Conservation (phyloP, 2,329 filamentous ascomycete species). For the Thelonectria discophora region DNA sequence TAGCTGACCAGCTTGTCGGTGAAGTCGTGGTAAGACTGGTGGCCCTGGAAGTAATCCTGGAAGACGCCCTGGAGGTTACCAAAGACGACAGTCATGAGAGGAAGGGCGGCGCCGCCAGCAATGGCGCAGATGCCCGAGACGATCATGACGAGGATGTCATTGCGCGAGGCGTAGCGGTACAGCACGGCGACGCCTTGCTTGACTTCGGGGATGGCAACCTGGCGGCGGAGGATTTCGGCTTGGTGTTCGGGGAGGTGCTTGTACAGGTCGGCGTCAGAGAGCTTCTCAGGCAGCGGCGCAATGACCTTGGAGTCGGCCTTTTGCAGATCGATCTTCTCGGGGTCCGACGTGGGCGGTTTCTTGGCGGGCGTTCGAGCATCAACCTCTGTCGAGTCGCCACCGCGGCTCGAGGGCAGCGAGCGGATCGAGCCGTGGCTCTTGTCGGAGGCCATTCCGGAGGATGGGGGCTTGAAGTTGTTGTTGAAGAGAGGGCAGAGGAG, state of each 20-base stretch:
- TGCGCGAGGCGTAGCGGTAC: conserved; percentile 74
- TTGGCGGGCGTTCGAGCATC: conserved; percentile 30
- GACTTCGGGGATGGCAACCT: conserved; percentile 71
- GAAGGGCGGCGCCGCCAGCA: conserved; percentile 76
- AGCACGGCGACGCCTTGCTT: conserved; percentile 72
- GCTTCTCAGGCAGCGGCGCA: conserved; percentile 40
- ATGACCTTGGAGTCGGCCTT: conserved; percentile 57
- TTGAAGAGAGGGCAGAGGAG: background rate
- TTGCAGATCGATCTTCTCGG: conserved; percentile 43
- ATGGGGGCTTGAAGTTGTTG: background rate
- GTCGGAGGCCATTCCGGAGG: background rate
- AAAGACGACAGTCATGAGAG: conserved; percentile 84
- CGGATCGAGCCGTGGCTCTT: conserved; percentile 42
- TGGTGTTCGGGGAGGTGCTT: conserved; percentile 72
- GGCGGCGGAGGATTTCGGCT: conserved; percentile 71
- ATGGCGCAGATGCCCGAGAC: conserved; percentile 72
- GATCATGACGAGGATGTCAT: conserved; percentile 70
- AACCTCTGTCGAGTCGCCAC: conserved; percentile 46
- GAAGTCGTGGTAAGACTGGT: conserved; percentile 64
- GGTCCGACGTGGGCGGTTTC: conserved; percentile 20
- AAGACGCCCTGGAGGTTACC: conserved; percentile 79
- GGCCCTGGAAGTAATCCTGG: conserved; percentile 65
- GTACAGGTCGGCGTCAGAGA: conserved; percentile 62
- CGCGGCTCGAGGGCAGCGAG: conserved; percentile 48
- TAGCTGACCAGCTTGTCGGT: conserved; percentile 65